Conservation (phyloP, 805 yeast species). For the Yarrowia alimentaria region DNA sequence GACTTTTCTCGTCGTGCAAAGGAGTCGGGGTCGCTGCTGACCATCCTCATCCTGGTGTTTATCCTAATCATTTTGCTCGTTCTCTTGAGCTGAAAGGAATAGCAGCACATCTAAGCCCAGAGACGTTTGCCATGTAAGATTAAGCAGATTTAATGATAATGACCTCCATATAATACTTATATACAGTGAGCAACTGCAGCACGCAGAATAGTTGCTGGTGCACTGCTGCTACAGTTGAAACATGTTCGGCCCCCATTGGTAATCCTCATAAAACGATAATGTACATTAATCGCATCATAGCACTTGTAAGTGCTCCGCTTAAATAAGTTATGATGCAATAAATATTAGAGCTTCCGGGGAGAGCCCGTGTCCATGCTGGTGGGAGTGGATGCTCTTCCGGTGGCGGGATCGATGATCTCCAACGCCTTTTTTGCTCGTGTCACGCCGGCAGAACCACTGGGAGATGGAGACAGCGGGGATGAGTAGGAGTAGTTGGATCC, state of each 20-base stretch:
- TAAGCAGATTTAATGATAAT: conserved; percentile 18
- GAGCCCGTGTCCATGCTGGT: conserved; percentile 21
- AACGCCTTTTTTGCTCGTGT: conserved; percentile 36
- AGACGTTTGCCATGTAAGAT: conserved; percentile 7
- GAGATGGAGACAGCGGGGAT: conserved; percentile 20
- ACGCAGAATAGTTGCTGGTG: no score
- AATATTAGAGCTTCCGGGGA: conserved; percentile 26
- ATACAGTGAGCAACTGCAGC: no score
- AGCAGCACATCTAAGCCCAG: neutral
- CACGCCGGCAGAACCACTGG: conserved; percentile 14
- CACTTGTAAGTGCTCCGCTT: conserved; percentile 17
- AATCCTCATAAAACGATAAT: conserved; percentile 26
- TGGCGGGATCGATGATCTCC: conserved; percentile 53
- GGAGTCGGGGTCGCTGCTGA: conserved; percentile 41
- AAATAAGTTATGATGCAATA: conserved; percentile 27
- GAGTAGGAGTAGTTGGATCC: conserved; percentile 20
- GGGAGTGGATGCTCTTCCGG: conserved; percentile 38
- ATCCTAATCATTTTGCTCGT: conserved; percentile 41
- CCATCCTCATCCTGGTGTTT: conserved; percentile 40
- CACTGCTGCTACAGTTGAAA: no score
- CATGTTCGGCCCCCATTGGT: no score
- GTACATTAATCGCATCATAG: conserved; percentile 27
- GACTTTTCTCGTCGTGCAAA: conserved; percentile 42
- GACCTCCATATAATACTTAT: no score
- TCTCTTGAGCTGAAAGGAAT: conserved; percentile 33